phyloP scores from a whole-genome alignment of 345 rosid species.

The Populus pruinosa region DNA sequence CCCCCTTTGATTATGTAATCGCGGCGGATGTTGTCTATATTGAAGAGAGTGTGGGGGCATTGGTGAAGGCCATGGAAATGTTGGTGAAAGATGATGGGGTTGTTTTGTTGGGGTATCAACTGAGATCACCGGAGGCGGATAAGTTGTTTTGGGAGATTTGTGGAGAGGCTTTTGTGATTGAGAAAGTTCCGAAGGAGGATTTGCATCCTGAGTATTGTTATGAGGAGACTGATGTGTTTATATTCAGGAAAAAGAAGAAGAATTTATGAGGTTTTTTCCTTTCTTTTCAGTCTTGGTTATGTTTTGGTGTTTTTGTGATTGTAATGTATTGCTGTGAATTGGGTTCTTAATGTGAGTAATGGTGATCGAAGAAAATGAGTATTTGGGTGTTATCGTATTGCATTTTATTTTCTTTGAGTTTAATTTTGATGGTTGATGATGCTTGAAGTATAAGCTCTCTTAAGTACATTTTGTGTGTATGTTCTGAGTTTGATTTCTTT shows the following conservation, averaged over 20 bases:
- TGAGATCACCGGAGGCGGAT: conserved; percentile 89
- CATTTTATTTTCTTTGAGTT: too few species aligned
- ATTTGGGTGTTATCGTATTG: too few species aligned
- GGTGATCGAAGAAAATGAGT: too few species aligned
- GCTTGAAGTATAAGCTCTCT: neutral
- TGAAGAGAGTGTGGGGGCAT: conserved; percentile 57
- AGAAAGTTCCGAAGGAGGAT: conserved; percentile 80
- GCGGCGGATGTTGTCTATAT: conserved; percentile 91
- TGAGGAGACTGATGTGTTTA: conserved; percentile 76
- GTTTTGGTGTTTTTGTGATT: neutral
- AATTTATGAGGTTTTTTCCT: conserved; percentile 3
- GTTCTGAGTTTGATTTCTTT: neutral
- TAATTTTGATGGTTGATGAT: too few species aligned
- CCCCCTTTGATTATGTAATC: conserved; percentile 75
- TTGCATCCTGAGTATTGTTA: conserved; percentile 75
- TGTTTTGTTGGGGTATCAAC: conserved; percentile 70
- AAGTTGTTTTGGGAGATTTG: conserved; percentile 74
- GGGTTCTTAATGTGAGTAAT: too few species aligned
- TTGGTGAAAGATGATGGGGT: conserved; percentile 71
- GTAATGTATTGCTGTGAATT: neutral
- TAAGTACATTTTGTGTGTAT: neutral
- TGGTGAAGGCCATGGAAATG: conserved; percentile 64
- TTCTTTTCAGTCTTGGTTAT: neutral
- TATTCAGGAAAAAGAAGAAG: conserved; percentile 59
- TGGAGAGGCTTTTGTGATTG: conserved; percentile 54